A percentile compares a stretch with the other conserved stretches of the same genome.
Conservation (phyloP, 1,139 yeast species). For the Yamadazyma jaroonii region DNA sequence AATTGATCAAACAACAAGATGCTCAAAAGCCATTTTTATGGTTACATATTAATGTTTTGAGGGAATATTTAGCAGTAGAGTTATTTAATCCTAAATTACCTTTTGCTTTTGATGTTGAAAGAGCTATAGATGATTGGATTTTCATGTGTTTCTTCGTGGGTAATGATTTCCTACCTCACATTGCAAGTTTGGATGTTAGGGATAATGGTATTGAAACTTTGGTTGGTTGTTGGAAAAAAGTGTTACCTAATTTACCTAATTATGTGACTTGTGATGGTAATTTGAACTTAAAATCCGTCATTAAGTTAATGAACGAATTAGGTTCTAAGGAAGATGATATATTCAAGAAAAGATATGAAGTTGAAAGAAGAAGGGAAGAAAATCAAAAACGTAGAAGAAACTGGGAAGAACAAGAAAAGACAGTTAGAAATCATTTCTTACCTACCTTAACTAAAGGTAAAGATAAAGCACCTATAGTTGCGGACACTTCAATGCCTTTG, state of each 20-base stretch:
- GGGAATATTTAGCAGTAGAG: conserved; percentile 88
- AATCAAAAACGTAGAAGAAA: conserved; percentile 57
- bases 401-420: conserved; percentile 41
- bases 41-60: conserved; percentile 82
- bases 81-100: conserved; percentile 66
- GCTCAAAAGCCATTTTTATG: conserved; percentile 85
- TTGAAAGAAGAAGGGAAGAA: conserved; percentile 64
- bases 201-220: conserved; percentile 88
- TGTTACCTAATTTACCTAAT: conserved; percentile 63
- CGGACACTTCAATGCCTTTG: conserved; percentile 73
- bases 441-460: conserved; percentile 55
- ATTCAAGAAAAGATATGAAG: conserved; percentile 64
- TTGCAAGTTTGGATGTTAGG: conserved; percentile 91
- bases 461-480: conserved; percentile 73
- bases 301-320: conserved; percentile 60
- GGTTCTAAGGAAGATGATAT: conserved; percentile 79
- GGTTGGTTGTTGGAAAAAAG: conserved; percentile 78
- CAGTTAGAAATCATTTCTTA: conserved; percentile 31
- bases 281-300: conserved; percentile 74
- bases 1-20: conserved; percentile 52
- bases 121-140: conserved; percentile 98
- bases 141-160: conserved; percentile 99
- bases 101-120: conserved; percentile 80
- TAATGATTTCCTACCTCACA: conserved; percentile 95
- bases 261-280: conserved; percentile 89